phyloP scores from a whole-genome alignment of 768 basidiomycete species.

The Lactarius tabidus region DNA sequence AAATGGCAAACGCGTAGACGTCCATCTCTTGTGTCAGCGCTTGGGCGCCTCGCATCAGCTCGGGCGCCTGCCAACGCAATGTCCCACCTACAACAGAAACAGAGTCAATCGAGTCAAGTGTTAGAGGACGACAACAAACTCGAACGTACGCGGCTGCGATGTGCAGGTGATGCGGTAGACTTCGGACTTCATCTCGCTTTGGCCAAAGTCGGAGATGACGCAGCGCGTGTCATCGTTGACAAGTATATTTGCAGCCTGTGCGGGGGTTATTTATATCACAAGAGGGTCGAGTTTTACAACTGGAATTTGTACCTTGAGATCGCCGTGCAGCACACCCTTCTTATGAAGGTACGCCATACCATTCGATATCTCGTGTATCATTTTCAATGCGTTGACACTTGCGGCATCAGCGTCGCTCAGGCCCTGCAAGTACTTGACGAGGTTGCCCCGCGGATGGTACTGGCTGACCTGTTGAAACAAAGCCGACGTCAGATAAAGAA shows the following conservation, averaged over 20 bases:
- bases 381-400: slow-evolving; percentile 48
- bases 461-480: slow-evolving; percentile 48
- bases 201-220: slow-evolving; percentile 79
- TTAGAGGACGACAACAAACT: no score
- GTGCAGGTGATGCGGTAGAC: slow-evolving; percentile 56
- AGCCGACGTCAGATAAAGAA: no score
- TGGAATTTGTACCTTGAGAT: slow-evolving; percentile 59
- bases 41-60: slow-evolving; percentile 52
- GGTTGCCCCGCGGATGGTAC: slow-evolving; percentile 60
- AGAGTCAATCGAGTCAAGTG: background rate
- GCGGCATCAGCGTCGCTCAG: slow-evolving; percentile 28
- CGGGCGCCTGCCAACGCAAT: slow-evolving; percentile 68
- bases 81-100: slow-evolving; percentile 40
- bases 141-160: slow-evolving; percentile 31
- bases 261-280: no score
- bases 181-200: slow-evolving; percentile 75
- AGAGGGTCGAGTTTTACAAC: background rate
- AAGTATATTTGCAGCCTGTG: slow-evolving; percentile 68
- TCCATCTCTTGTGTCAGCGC: slow-evolving; percentile 53
- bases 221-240: slow-evolving; percentile 64
- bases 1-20: slow-evolving; percentile 66
- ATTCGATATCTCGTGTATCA: slow-evolving; percentile 69
- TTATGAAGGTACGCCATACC: slow-evolving; percentile 81
- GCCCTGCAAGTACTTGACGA: slow-evolving; percentile 53
- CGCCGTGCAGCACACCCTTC: slow-evolving; percentile 68